Base-by-base conservation (phyloP, 305 asterid genomes). In the Solanum hybrid region DNA sequence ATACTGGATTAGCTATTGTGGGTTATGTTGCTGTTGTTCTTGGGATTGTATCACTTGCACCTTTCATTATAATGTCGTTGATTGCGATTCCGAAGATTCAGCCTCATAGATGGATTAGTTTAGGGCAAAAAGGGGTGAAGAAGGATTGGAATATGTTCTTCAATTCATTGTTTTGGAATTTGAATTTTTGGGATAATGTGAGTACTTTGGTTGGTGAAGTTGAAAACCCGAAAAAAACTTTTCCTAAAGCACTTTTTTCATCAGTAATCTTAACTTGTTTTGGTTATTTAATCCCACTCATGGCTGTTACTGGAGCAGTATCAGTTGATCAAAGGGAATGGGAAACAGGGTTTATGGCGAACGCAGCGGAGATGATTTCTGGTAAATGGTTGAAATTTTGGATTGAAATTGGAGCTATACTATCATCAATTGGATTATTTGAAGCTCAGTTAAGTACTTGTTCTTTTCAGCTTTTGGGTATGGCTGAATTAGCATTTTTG, bases 161-260 rank as follows among this genome's bases (percentile, higher is more conserved):
- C 9, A 90, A 90, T 79, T 76, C 92, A 1, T 69, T 90, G 34
- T 90, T 90, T 36, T 85, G 75, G 26, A 85, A 46, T 26, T 31
- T 46, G 18, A 95, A 94, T 73, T 95, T 92, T 29, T 95, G 95
- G 93, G 97, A 94, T 87, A 95, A 92, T 76, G 95, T 90, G 2
- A 93, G 96, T 36, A 95, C 96, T 34, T 82, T 94, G 64, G 95
- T 95, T 0, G 94, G 94, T 1, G 97, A 95, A 87, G 96, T 95
- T 24, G 95, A 93, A 7, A 75, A 93, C 3, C 96, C 96, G 4
- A 91, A 92, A 26, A 92, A 90, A 84, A 95, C 94, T 28, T 93
- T 64, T 34, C 96, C 97, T 3, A 85, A 26, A 61, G 97, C 95
- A 10, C 91, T 95, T 7, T 7, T 91, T 26, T 86, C 89, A 4